Base-by-base conservation (phyloP, 768 basidiomycete genomes). In the Tricholoma saponaceum region DNA sequence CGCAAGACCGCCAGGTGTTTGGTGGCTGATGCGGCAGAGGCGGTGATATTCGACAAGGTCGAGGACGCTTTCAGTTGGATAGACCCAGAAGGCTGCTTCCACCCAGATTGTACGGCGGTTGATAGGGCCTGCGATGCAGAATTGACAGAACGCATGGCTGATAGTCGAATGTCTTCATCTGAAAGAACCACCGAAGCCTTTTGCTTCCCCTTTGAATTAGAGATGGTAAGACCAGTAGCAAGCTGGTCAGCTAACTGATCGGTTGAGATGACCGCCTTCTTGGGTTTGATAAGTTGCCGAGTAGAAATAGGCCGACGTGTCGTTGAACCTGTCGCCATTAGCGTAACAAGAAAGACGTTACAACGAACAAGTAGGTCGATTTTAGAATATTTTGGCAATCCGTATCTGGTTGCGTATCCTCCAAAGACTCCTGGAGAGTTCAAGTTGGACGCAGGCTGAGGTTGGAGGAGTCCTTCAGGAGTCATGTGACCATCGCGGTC, bases 81-180 rank as follows among this genome's bases (percentile, higher is more conserved):
- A 35, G 60, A 49, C 35, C 74, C 68, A 10, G 73, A 44, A 3
- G 68, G 71, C 52, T 67, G 66, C 70, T 83, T 88, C 86, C 85
- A 86, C 1, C 86, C 87, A 0, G 80, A 77, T 60, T 86, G 81
- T 28, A 81, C 67, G 9, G 82, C 56, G 1, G 63, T 60, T 5
- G 85, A 80, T 10, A 92, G 68, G 0, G 71, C 74, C 61, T 87
- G 87, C 5, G 85, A 82, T 0, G 83, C 79, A 1, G 76, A 51
- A 59, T 92, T 92, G 8, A 90, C 81, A 2, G 76, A 70, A 20
- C 80, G 79, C 90, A 90, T 92, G 1, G 82, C 79, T 3, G 67
- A 59, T 0, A 75, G 60, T 22, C 74, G 76, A 33, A 68, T 68
- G 37, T 79, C 75, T 53, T 78, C 79, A 4, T 64, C 46, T 9